Base-by-base conservation (phyloP, 306 rosid species). In the Fagus crenata region DNA sequence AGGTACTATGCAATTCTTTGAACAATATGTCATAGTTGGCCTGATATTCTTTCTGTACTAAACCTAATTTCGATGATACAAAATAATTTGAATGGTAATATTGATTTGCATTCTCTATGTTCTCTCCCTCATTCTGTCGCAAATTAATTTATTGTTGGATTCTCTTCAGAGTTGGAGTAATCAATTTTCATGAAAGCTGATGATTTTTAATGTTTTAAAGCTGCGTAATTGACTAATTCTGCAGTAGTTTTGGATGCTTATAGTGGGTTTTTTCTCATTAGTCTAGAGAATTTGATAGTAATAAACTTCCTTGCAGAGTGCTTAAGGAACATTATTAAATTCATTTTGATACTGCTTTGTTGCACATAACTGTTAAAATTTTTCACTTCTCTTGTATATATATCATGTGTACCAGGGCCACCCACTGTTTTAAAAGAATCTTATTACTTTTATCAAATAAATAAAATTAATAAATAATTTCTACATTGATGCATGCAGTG, bases 1-100 rank as follows among this genome's bases (percentile, higher is more conserved):
- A 89, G 98, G 99, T 96, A 90, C 75, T 71, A 49, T 54, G 71
- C 56, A 55, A 54, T 72, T 60, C 61, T 75, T 35, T 6, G 7
- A 46, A 46, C 51, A 9, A 46, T 46, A 46, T 1, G 51, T 46
- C 51, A 9, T 46, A 46, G 11, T 46, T 46, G 0, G 51, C 51
- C 4, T 9, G 49, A 11, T 59, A 59, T 31, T 59, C 36, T 59
- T 28, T 28, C 1, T 9, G 14, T 46, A 14, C 14, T 9, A 28
- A 59, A 32, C 65, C 2, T 3, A 0, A 59, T 28, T 59, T 1
- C 65, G 22, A 8, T 59, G 13, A 59, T 59, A 59, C 13, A 67
- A 15, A 39, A 40, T 4, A 7, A 14, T 67, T 39, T 37, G 2
- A 7, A 17, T 17, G 70, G 5, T 67, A 39, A 63, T 63, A 8